phyloP scores from a whole-genome alignment of 2,329 filamentous ascomycete genomes.

The Aspergillus pseudonomiae region DNA sequence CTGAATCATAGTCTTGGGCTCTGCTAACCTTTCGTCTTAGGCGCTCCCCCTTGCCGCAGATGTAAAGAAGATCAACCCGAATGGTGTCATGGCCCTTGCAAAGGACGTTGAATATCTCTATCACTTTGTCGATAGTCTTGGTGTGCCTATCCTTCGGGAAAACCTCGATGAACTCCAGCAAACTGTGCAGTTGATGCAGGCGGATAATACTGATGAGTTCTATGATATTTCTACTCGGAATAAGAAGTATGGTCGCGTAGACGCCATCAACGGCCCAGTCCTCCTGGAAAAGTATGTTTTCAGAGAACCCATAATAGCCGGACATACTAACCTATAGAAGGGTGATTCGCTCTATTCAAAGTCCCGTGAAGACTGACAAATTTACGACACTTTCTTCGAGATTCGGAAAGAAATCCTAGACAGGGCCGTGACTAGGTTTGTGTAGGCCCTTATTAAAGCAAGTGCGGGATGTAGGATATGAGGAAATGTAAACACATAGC shows the following conservation, averaged over 20 bases:
- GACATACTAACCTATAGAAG: slow-evolving; percentile 44
- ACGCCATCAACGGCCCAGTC: slow-evolving; percentile 84
- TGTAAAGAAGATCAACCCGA: slow-evolving; percentile 83
- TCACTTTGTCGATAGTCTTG: slow-evolving; percentile 82
- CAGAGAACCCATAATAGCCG: background rate
- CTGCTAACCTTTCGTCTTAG: slow-evolving; percentile 43
- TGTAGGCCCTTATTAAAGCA: slow-evolving; percentile 1
- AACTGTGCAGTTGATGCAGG: slow-evolving; percentile 83
- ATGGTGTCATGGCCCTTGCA: slow-evolving; percentile 78
- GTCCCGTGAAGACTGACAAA: slow-evolving; percentile 62
- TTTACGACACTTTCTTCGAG: slow-evolving; percentile 74
- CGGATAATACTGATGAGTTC: slow-evolving; percentile 92
- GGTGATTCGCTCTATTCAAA: slow-evolving; percentile 66
- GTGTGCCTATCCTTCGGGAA: slow-evolving; percentile 83
- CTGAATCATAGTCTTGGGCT: slow-evolving; percentile 6
- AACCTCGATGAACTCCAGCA: slow-evolving; percentile 93
- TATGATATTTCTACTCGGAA: slow-evolving; percentile 89
- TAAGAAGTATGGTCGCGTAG: slow-evolving; percentile 90
- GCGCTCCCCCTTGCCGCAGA: slow-evolving; percentile 75
- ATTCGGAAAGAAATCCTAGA: slow-evolving; percentile 63
- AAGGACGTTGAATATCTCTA: slow-evolving; percentile 83
- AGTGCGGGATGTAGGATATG: background rate
- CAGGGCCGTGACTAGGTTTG: background rate
- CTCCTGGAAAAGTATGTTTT: slow-evolving; percentile 81
- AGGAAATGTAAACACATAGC: background rate